phyloP scores from a whole-genome alignment of 306 rosid species.

The Argentina anserina region DNA sequence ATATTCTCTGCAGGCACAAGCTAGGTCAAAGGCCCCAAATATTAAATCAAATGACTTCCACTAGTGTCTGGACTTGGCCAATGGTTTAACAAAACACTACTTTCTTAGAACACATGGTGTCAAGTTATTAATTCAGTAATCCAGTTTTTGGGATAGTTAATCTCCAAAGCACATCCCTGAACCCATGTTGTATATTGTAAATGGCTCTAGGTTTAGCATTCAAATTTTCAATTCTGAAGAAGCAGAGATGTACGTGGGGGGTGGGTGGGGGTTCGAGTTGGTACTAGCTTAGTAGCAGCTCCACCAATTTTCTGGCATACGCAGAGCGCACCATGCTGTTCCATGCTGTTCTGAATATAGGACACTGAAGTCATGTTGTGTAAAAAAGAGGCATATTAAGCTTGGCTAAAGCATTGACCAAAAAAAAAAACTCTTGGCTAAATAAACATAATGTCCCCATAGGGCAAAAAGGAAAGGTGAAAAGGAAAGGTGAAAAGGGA shows the following conservation, averaged over 20 bases:
- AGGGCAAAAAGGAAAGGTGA: neutral
- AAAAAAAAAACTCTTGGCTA: too few relatives aligned
- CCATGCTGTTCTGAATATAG: slow-evolving; percentile 13
- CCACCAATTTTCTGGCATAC: neutral
- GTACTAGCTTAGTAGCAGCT: neutral
- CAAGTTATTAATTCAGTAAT: too few relatives aligned
- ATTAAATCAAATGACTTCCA: neutral
- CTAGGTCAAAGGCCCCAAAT: neutral
- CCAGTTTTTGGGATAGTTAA: too few relatives aligned
- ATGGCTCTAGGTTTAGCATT: neutral
- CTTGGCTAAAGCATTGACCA: slow-evolving; percentile 25
- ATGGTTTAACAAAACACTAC: neutral
- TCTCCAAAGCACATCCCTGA: neutral
- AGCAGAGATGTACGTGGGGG: neutral
- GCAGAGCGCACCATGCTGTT: slow-evolving; percentile 12
- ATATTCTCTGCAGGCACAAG: neutral
- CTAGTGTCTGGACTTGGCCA: neutral
- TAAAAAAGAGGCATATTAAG: slow-evolving; percentile 17
- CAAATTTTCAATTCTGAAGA: neutral
- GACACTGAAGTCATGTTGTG: neutral
- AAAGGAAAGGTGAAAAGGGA: neutral
- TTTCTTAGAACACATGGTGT: neutral
- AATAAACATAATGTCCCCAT: slow-evolving; percentile 17
- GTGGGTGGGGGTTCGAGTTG: neutral
- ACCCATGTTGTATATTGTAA: neutral